phyloP scores from a whole-genome alignment of 179 eudicot genomes.

The Actinidia polygama region DNA sequence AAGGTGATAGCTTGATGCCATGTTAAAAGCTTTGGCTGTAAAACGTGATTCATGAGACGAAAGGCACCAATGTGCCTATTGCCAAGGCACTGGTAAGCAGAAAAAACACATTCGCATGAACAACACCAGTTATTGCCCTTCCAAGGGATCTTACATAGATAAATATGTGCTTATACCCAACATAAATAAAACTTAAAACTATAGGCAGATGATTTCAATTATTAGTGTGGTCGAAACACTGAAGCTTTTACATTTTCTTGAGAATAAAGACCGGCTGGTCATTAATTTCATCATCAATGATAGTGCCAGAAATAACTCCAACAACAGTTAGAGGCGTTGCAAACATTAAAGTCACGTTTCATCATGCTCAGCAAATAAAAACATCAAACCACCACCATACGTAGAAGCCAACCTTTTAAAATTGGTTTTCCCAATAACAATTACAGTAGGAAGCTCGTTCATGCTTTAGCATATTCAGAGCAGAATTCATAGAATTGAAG shows the following conservation, averaged over 20 bases:
- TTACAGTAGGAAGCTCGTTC: slow-evolving; percentile 98
- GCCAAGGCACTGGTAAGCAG: not conserved
- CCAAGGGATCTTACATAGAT: not conserved
- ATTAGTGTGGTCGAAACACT: not conserved
- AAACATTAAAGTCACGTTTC: not conserved
- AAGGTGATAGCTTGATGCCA: not conserved
- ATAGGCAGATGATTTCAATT: not conserved
- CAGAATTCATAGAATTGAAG: slow-evolving; percentile 96
- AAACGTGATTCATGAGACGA: not conserved
- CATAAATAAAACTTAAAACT: not conserved
- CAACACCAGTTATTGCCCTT: slow-evolving; percentile 7
- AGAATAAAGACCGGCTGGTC: not conserved
- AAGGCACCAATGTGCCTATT: not conserved
- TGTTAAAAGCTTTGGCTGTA: not conserved
- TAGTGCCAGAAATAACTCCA: not conserved
- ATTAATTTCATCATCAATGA: not conserved
- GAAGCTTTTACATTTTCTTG: not conserved
- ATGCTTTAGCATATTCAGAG: slow-evolving; percentile 94
- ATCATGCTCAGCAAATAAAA: not conserved
- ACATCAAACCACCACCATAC: not conserved
- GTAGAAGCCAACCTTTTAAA: slow-evolving; percentile 73
- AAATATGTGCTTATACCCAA: not conserved
- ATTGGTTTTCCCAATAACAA: slow-evolving; percentile 91
- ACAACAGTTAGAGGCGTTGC: not conserved
- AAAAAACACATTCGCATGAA: not conserved